These are phyloP conservation scores for Berberis vulgaris DNA, from an alignment of 164 flowering plant species.

Conservation along the genomic window DNA sequence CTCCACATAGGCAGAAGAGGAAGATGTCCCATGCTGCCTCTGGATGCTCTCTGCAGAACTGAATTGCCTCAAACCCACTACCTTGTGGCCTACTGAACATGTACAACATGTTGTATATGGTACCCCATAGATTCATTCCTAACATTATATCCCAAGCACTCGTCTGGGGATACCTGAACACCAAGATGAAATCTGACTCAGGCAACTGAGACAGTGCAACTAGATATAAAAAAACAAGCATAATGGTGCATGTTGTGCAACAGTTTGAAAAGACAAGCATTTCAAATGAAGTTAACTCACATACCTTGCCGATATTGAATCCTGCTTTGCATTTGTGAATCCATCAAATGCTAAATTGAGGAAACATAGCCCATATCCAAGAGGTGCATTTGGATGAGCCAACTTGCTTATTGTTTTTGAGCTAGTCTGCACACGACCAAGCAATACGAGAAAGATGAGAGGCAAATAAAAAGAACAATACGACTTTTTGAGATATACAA, in stretches of 20 bases:
- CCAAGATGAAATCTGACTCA: slow-evolving; percentile 5
- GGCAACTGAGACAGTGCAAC: background rate
- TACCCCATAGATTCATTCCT: slow-evolving; percentile 99
- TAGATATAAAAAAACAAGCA: background rate
- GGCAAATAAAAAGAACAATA: slow-evolving; percentile 29
- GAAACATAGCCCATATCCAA: slow-evolving; percentile 92
- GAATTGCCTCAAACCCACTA: slow-evolving; percentile 67
- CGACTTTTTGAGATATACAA: background rate
- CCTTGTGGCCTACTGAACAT: slow-evolving; percentile 90
- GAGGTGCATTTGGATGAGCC: slow-evolving; percentile 94
- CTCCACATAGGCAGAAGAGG: slow-evolving; percentile 86
- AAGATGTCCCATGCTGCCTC: slow-evolving; percentile 98
- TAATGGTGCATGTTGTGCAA: background rate
- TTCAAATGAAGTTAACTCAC: background rate
- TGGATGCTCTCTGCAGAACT: slow-evolving; percentile 85
- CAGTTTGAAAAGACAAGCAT: background rate
- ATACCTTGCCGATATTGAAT: slow-evolving; percentile 79
- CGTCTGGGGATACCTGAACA: slow-evolving; percentile 84
- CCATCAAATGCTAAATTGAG: slow-evolving; percentile 94
- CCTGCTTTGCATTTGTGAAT: slow-evolving; percentile 95
- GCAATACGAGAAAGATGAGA: slow-evolving; percentile 6
- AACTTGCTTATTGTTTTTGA: slow-evolving; percentile 91
- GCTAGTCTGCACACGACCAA: slow-evolving; percentile 60
- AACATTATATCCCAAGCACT: slow-evolving; percentile 98
- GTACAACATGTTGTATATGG: slow-evolving; percentile 80